These are phyloP conservation scores for Eucalyptus microcorys DNA, from an alignment of 345 rosid genomes.

Conservation along the genomic window DNA sequence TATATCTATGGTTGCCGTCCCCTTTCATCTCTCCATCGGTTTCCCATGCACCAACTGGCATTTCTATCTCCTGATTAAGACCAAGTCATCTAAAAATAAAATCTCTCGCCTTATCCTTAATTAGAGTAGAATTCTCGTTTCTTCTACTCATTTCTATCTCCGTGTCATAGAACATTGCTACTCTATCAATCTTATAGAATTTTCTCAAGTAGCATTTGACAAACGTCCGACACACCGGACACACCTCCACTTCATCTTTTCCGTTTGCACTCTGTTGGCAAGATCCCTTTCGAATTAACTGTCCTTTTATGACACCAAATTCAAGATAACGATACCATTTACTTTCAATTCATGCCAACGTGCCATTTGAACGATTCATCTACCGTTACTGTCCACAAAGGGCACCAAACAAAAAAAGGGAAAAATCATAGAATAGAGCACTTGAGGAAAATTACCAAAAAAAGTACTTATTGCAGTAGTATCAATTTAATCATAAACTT, in stretches of 20 bases:
- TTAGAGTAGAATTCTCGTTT: not conserved
- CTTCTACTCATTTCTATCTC: not conserved
- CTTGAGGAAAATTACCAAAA: too few relatives aligned
- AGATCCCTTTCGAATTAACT: not conserved
- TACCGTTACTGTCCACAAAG: not conserved
- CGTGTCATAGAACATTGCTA: not conserved
- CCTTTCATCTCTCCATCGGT: not conserved
- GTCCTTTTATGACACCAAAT: not conserved
- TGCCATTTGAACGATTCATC: not conserved
- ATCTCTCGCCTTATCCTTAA: not conserved
- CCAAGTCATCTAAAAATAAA: not conserved
- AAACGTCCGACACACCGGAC: not conserved
- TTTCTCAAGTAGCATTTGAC: not conserved
- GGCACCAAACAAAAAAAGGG: not conserved
- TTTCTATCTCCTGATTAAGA: not conserved
- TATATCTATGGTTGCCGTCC: not conserved
- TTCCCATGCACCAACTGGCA: not conserved
- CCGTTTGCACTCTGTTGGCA: not conserved
- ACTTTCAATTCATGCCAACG: not conserved
- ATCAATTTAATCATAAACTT: fast-evolving
- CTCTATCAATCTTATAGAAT: not conserved
- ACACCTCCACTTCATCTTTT: not conserved
- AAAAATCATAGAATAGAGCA: not conserved
- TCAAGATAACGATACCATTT: not conserved
- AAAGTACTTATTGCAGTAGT: fast-evolving